Base-by-base conservation (phyloP, 495 filamentous ascomycete genomes). In the Hypoxylon rickii region DNA sequence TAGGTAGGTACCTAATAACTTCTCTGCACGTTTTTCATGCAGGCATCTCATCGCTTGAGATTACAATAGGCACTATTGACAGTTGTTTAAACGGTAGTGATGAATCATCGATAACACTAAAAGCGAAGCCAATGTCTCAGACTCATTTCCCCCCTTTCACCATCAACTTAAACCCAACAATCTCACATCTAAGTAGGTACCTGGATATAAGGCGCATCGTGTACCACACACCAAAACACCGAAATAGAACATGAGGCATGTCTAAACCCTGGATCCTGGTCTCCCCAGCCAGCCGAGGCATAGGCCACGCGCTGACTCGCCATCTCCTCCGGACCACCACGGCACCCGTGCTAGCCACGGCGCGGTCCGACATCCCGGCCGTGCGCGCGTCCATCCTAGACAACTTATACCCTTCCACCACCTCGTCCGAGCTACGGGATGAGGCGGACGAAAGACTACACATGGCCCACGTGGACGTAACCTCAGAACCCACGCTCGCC, bases 311-410 rank as follows among this genome's bases (percentile, higher is more conserved):
- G 19, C 73, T 95, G 12, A 83, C 86, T 3, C 80, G 84, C 3
- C 80, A 85, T 29, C 74, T 95, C 8, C 78, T 94, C 11, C 70
- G 73, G 43, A 81, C 76, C 13, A 90, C 89, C 6, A 71, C 73
- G 5, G 70, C 87, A 10, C 89, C 89, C 2, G 76, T 94, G 21
- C 76, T 93, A 10, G 88, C 87, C 19, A 93, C 89, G 16, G 82
- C 86, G 17, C 79, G 90, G 22, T 77, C 71, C 15, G 78, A 89
- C 49, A 67, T 79, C 24, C 62, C 75, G 0, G 70, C 70, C 37
- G 71, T 85, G 4, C 82, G 77, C 48, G 68, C 77, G 3, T 64
- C 69, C 2, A 71, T 92, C 1, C 71, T 92, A 0, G 18, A 77
- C 81, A 86, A 76, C 16, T 32, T 61, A 13, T 13, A 75, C 64